Base-by-base conservation (phyloP, 345 rosid species). In the Eucalyptus fibrosa region DNA sequence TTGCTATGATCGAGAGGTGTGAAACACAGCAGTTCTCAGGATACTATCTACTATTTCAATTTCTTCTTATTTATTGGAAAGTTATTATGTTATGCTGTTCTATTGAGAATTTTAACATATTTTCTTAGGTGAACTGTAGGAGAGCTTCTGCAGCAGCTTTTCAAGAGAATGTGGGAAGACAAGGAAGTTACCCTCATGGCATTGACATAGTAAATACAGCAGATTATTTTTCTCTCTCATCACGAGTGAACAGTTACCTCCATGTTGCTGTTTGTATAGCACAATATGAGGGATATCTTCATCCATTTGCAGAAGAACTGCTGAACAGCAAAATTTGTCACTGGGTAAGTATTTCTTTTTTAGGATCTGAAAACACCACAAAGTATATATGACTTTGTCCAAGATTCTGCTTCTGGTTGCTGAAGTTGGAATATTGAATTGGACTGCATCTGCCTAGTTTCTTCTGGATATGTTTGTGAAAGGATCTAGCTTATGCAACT, bases 81-180 rank as follows among this genome's bases (percentile, higher is more conserved):
- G 67, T 53, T 28, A 37, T 42, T 24, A 44, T 17, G 47, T 42
- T 49, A 83, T 50, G 86, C 86, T 9, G 40, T 87, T 87, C 89
- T 86, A 89, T 88, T 88, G 91, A 89, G 32, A 65, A 89, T 88
- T 89, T 88, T 55, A 34, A 49, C 49, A 55, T 56, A 89, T 67
- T 72, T 92, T 85, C 86, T 90, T 91, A 98, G 99, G 99, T 98
- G 86, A 98, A 98, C 93, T 97, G 99, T 94, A 94, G 99, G 93
- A 96, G 99, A 92, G 98, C 99, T 86, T 99, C 98, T 55, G 98
- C 99, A 14, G 98, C 99, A 86, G 99, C 99, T 90, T 98, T 98
- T 94, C 99, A 98, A 93, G 99, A 98, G 94, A 98, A 98, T 91
- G 96, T 96, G 90, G 99, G 99, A 92, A 95, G 99, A 92, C 99